phyloP scores from a whole-genome alignment of 768 basidiomycete genomes.

The Naganishia vishniacii region DNA sequence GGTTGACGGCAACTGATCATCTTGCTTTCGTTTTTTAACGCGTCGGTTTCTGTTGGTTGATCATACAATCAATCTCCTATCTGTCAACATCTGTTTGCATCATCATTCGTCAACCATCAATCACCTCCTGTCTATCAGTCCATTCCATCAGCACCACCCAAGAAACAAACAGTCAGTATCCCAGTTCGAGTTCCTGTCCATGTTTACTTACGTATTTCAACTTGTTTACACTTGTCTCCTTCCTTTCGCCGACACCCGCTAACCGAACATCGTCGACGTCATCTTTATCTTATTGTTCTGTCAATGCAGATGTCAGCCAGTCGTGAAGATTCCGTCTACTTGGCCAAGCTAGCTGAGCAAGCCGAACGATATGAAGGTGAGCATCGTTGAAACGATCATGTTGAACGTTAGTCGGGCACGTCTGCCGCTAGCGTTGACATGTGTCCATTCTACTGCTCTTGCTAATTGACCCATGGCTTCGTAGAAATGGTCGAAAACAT shows the following conservation, averaged over 20 bases:
- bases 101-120: neutral
- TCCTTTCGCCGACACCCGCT: neutral
- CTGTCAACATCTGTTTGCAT: neutral
- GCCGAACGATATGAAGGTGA: constrained; percentile 97
- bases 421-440: no score
- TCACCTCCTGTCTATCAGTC: constrained; percentile 4
- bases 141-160: neutral
- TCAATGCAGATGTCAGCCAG: constrained; percentile 54
- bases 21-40: neutral
- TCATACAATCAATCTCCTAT: neutral
- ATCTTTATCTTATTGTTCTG: neutral
- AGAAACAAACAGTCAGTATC: constrained; percentile 7
- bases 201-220: neutral
- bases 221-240: neutral
- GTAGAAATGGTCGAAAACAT: constrained; percentile 97
- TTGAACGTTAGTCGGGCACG: no score
- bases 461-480: neutral
- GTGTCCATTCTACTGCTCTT: no score
- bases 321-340: constrained; percentile 97
- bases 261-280: neutral
- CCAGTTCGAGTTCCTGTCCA: no score
- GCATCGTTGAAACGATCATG: no score
- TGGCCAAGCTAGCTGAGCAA: constrained; percentile 99
- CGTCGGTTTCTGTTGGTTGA: neutral
- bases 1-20: neutral